These are phyloP conservation scores for Beta lomatogona DNA, from an alignment of 179 eudicot species.

Conservation along the genomic window DNA sequence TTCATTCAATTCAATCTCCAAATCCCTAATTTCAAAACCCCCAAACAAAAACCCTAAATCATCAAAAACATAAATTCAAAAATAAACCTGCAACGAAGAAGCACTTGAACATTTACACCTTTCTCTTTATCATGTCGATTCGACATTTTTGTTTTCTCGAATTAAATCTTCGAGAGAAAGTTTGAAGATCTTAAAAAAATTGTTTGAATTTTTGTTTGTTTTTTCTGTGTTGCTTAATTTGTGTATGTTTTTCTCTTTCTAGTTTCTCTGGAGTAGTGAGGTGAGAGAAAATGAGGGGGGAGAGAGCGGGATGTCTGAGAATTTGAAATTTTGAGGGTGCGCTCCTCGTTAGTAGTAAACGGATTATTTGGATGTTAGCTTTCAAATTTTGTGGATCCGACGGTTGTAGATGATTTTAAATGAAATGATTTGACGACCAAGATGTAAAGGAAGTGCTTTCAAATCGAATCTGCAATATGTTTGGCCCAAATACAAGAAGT, in stretches of 20 bases:
- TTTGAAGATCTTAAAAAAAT: constrained; percentile 10
- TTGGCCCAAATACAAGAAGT: too few relatives aligned
- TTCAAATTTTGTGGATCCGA: constrained; percentile 4
- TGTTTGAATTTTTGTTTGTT: background rate
- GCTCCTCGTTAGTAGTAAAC: constrained; percentile 19
- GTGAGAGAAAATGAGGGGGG: constrained; percentile 8
- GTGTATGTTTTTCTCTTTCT: constrained; percentile 13
- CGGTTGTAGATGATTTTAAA: constrained; percentile 10
- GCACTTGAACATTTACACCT: constrained; percentile 90
- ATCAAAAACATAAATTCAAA: background rate
- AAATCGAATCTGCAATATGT: too few relatives aligned
- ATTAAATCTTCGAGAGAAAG: background rate
- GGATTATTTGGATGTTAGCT: background rate
- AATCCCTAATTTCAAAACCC: background rate
- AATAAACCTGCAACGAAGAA: constrained; percentile 86
- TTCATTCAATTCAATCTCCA: background rate
- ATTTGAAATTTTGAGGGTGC: constrained; percentile 41
- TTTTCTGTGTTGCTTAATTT: background rate
- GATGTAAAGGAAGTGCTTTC: too few relatives aligned
- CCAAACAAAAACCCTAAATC: background rate
- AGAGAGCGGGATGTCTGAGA: constrained; percentile 31
- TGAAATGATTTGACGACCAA: too few relatives aligned
- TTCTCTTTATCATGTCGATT: constrained; percentile 71
- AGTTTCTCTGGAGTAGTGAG: background rate
- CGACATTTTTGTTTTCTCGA: constrained; percentile 40